A percentile compares a stretch with the other conserved stretches of the same genome.
Conservation (phyloP, 441 rosid species). For the Aleurites moluccanus region DNA sequence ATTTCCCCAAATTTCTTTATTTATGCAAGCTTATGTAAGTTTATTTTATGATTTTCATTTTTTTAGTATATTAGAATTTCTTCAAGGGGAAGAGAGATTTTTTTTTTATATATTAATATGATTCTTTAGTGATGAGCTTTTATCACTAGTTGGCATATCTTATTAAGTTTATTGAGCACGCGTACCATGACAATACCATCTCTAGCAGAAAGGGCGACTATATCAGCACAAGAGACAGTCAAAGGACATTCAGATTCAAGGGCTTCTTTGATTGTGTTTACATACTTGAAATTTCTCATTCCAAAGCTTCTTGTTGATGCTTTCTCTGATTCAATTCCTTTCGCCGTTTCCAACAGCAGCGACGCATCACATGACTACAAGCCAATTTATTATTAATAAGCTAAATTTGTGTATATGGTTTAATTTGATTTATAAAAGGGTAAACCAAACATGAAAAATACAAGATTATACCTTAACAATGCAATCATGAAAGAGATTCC, state of each 20-base stretch:
- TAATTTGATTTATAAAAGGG: too few species aligned
- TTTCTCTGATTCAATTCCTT: slow-evolving; percentile 64
- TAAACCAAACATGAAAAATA: too few species aligned
- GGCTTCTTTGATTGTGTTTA: slow-evolving; percentile 65
- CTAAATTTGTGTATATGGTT: neutral
- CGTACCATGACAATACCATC: slow-evolving; percentile 77
- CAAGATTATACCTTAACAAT: slow-evolving; percentile 65
- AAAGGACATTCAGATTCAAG: slow-evolving; percentile 69
- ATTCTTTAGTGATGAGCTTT: too few species aligned
- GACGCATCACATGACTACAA: slow-evolving; percentile 82
- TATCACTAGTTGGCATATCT: too few species aligned
- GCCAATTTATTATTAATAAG: neutral
- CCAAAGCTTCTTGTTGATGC: slow-evolving; percentile 64
- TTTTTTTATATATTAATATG: too few species aligned
- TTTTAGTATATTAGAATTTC: too few species aligned
- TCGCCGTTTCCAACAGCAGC: slow-evolving; percentile 49
- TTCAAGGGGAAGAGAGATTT: too few species aligned
- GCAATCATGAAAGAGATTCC: slow-evolving; percentile 94
- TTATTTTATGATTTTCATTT: too few species aligned
- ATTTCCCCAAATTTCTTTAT: too few species aligned
- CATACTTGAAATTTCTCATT: slow-evolving; percentile 88
- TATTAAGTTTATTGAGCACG: too few species aligned
- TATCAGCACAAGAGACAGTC: slow-evolving; percentile 89
- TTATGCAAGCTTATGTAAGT: too few species aligned
- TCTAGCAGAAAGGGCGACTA: slow-evolving; percentile 82